Percentiles rank a stretch among this genome's conserved stretches.
phyloP scores from a whole-genome alignment of 768 basidiomycete genomes.

The Mycena rebaudengoi region DNA sequence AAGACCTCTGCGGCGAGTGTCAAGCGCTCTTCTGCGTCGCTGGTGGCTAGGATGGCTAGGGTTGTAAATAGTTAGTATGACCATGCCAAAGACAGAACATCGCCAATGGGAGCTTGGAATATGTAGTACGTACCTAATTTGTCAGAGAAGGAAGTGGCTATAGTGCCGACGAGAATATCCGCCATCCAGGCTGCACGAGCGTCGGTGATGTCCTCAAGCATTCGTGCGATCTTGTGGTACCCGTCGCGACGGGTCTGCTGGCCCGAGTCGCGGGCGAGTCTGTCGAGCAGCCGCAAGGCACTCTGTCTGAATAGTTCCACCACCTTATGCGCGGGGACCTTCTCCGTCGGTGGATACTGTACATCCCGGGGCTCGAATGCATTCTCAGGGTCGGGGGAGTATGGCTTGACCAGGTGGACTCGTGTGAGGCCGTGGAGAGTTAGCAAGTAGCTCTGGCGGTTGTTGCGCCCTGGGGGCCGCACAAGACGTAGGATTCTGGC shows the following conservation, averaged over 20 bases:
- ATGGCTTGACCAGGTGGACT: slow-evolving; percentile 59
- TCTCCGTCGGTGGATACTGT: slow-evolving; percentile 56
- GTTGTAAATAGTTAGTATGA: not conserved
- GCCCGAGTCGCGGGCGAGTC: slow-evolving; percentile 60
- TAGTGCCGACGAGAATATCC: slow-evolving; percentile 74
- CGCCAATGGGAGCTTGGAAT: too few relatives aligned
- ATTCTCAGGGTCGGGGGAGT: slow-evolving; percentile 36
- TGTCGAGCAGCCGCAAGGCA: slow-evolving; percentile 72
- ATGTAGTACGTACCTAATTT: slow-evolving; percentile 72
- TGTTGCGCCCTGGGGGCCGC: slow-evolving; percentile 63
- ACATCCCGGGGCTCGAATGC: slow-evolving; percentile 50
- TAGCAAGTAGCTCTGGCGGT: slow-evolving; percentile 70
- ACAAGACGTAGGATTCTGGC: slow-evolving; percentile 78
- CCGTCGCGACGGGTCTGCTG: slow-evolving; percentile 67
- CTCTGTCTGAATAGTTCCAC: slow-evolving; percentile 76
- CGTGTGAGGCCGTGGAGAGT: slow-evolving; percentile 78
- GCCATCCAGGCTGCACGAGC: slow-evolving; percentile 77
- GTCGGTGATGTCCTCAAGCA: slow-evolving; percentile 77
- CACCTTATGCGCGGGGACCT: slow-evolving; percentile 57
- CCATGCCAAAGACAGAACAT: slow-evolving; percentile 17
- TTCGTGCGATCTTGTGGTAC: slow-evolving; percentile 71
- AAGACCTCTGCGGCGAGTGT: slow-evolving; percentile 75
- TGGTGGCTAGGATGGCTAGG: slow-evolving; percentile 68
- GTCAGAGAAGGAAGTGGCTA: slow-evolving; percentile 73
- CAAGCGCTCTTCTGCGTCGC: slow-evolving; percentile 68